These are phyloP conservation scores for Phaeophleospora eucalypticola DNA, from an alignment of 2,329 filamentous ascomycete species.

Conservation along the genomic window DNA sequence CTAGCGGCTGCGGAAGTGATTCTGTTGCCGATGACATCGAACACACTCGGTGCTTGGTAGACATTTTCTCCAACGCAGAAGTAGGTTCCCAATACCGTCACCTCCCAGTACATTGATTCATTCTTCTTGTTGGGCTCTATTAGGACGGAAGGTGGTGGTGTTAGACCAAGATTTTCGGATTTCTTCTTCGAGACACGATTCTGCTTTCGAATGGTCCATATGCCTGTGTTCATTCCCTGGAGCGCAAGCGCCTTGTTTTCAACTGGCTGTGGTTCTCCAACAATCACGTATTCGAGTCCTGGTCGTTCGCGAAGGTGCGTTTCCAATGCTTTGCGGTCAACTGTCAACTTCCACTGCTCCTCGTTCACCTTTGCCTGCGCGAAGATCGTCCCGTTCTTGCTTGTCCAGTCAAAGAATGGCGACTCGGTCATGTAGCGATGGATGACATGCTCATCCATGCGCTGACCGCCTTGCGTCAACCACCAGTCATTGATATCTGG, in stretches of 20 bases:
- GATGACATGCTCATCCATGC: conserved; percentile 42
- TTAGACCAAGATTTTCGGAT: background rate
- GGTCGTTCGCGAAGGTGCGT: conserved; percentile 50
- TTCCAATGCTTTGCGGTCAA: conserved; percentile 56
- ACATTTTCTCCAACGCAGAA: conserved; percentile 59
- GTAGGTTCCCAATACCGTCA: conserved; percentile 54
- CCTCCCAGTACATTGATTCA: conserved; percentile 41
- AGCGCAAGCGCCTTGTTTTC: conserved; percentile 36
- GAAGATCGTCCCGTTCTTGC: conserved; percentile 57
- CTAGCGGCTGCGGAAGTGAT: conserved; percentile 55
- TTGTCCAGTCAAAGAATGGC: conserved; percentile 59
- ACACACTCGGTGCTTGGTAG: conserved; percentile 59
- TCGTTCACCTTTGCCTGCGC: conserved; percentile 50
- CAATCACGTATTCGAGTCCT: conserved; percentile 58
- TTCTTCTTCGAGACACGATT: conserved; percentile 41
- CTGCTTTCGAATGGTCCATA: conserved; percentile 62
- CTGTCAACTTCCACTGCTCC: conserved; percentile 47
- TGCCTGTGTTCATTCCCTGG: conserved; percentile 35
- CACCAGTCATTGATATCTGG: conserved; percentile 29
- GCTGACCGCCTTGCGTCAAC: conserved; percentile 17
- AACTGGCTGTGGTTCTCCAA: conserved; percentile 52
- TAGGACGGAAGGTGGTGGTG: background rate
- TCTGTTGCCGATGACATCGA: conserved; percentile 51
- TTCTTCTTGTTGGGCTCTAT: background rate
- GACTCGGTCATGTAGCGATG: conserved; percentile 60